Evolutionary conservation across 179 eudicot genomes (phyloP), one percentile per base, ranked within the genome.

Genomic region (Silene noctiflora): DNA sequence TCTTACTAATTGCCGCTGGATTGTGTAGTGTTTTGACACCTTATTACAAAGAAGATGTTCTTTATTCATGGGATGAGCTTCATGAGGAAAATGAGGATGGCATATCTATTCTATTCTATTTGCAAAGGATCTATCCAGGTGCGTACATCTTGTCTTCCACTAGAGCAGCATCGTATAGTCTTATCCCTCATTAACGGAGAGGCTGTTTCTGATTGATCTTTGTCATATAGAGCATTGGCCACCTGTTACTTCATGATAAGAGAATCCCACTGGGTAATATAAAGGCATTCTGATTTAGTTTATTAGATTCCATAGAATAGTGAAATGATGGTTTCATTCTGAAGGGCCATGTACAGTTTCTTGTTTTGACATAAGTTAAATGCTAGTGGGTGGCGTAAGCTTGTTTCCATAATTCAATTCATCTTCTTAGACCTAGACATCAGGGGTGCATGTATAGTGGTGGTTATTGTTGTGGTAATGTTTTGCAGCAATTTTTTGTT

Each of bases 101-200:
- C 39, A 93, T 95, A 62, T 78, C 99, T 79, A 93, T 76, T 77
- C 78, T 93, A 42, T 95, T 92, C 87, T 95, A 93, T 84, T 92
- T 95, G 80, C 95, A 93, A 85, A 95, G 86, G 80, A 95, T 95
- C 66, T 95, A 92, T 89, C 99, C 99, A 60, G 99, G 99, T 93
- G 78, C 81, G 87, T 75, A 66, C 44, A 72, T 58, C 35, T 69
- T 35, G 51, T n/a, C 35, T 76, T 20, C 62, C 65, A 63, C 69
- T 66, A 11, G 61, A 48, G 12, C 33, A 48, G 53, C 73, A 16
- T 51, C 8, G 1, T 71, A 71, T 24, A 53, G 44, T 22, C 62
- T 16, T 7, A 53, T 21, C 63, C 12, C 17, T 13, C 63, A 29
- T 55, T n/a, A 27, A 16, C 39, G 2, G 74, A 55, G 21, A 27